A percentile compares a stretch with the other conserved stretches of the same genome.
These are phyloP conservation scores for Sporothrix brasiliensis DNA, from an alignment of 2,329 filamentous ascomycete species.

Conservation along the genomic window DNA sequence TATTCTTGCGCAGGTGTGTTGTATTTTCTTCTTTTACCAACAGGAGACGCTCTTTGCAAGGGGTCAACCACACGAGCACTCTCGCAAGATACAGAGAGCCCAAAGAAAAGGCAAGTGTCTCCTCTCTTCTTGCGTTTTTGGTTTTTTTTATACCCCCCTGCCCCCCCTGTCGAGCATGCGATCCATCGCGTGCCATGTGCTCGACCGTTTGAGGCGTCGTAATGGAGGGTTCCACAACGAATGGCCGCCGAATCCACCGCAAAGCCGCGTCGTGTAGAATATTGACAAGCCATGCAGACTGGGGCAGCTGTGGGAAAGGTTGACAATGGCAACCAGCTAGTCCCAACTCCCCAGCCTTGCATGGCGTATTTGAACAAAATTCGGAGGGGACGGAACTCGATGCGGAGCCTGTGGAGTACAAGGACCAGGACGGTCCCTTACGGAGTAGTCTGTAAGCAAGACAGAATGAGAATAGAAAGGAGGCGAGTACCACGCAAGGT, in stretches of 20 bases:
- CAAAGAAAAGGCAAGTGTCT: neutral
- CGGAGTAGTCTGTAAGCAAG: neutral
- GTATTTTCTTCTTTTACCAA: neutral
- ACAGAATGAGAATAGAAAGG: too few species aligned
- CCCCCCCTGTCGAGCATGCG: constrained; percentile 6
- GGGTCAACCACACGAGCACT: neutral
- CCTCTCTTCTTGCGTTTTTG: neutral
- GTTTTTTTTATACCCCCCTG: neutral
- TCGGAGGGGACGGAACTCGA: neutral
- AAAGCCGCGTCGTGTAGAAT: neutral
- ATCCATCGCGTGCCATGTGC: constrained; percentile 28
- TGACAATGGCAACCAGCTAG: constrained; percentile 1
- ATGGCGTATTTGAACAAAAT: neutral
- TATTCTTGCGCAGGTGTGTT: neutral
- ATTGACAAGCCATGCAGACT: neutral
- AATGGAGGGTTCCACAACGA: constrained; percentile 10
- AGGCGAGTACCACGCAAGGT: too few species aligned
- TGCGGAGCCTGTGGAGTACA: constrained; percentile 11
- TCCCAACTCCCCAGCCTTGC: neutral
- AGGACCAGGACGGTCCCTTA: neutral
- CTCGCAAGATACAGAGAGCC: neutral
- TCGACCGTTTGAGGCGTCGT: constrained; percentile 27
- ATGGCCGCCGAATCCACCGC: neutral
- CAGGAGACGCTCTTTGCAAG: neutral
- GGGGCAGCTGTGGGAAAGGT: neutral